A percentile compares a stretch with the other conserved stretches of the same genome.
Conservation (phyloP, 805 yeast species). For the Spathaspora passalidarum region DNA sequence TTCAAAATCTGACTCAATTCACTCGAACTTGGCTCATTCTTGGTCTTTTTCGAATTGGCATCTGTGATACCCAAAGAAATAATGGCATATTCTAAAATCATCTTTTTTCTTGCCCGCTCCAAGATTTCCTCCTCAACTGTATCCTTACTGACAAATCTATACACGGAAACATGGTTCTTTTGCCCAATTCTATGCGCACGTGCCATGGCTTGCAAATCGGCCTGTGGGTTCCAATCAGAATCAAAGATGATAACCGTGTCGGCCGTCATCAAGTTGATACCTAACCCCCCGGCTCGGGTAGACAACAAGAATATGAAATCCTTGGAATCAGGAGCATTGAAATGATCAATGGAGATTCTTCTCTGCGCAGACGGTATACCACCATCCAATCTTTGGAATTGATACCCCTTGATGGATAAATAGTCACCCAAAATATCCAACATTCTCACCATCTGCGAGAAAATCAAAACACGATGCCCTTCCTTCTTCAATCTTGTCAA, state of each 20-base stretch:
- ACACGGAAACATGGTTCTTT: slow-evolving; percentile 95
- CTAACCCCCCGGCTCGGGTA: slow-evolving; percentile 98
- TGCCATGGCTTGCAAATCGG: slow-evolving; percentile 99
- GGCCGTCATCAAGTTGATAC: slow-evolving; percentile 98
- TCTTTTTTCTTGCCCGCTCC: slow-evolving; percentile 95
- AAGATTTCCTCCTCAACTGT: slow-evolving; percentile 97
- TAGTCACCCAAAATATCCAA: slow-evolving; percentile 94
- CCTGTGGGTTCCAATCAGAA: slow-evolving; percentile 99
- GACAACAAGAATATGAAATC: slow-evolving; percentile 88
- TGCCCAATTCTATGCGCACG: slow-evolving; percentile 99
- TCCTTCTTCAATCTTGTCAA: slow-evolving; percentile 81
- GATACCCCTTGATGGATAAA: slow-evolving; percentile 77
- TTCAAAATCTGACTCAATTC: slow-evolving; percentile 91
- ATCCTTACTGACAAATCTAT: slow-evolving; percentile 95
- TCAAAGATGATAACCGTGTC: slow-evolving; percentile 98
- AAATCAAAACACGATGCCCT: slow-evolving; percentile 93
- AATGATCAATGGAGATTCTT: slow-evolving; percentile 93
- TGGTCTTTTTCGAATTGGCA: slow-evolving; percentile 43
- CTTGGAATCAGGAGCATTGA: slow-evolving; percentile 87
- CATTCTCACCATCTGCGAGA: slow-evolving; percentile 97
- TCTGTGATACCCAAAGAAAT: slow-evolving; percentile 95
- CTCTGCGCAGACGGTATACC: slow-evolving; percentile 93
- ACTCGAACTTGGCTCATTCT: slow-evolving; percentile 73
- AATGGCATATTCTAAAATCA: slow-evolving; percentile 97
- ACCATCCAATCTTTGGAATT: slow-evolving; percentile 93